A percentile compares a stretch with the other conserved stretches of the same genome.
phyloP scores from a whole-genome alignment of 2,329 filamentous ascomycete genomes.

The Verticillium isaacii region DNA sequence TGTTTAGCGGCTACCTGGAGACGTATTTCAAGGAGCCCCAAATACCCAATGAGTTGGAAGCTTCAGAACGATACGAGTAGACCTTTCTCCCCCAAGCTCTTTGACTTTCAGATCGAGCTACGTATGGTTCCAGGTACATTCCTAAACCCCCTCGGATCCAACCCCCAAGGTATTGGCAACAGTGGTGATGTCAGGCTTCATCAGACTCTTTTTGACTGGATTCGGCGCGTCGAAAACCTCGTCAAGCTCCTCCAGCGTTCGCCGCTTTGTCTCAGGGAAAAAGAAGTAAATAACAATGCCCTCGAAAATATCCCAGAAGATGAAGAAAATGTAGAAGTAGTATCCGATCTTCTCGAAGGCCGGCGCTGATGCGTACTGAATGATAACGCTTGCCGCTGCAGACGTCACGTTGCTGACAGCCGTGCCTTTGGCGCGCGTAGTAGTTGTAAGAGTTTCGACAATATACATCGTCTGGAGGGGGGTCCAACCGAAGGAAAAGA shows the following conservation, averaged over 20 bases:
- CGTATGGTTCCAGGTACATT: too few species aligned
- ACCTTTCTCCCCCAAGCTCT: too few species aligned
- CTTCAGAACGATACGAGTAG: too few species aligned
- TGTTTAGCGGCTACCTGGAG: too few species aligned
- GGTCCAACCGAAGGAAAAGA: conserved; percentile 47
- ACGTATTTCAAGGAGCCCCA: too few species aligned
- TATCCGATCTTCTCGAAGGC: conserved; percentile 37
- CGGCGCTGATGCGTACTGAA: conserved; percentile 39
- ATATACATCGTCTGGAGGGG: conserved; percentile 46
- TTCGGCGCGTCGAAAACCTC: conserved; percentile 41
- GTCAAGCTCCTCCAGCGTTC: conserved; percentile 47
- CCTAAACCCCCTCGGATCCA: too few species aligned
- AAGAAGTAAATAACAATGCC: conserved; percentile 41
- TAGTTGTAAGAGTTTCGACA: conserved; percentile 38
- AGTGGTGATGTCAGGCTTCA: conserved; percentile 22
- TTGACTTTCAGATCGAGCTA: too few species aligned
- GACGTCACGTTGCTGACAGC: conserved; percentile 36
- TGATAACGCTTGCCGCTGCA: conserved; percentile 29
- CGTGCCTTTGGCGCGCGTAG: conserved; percentile 39
- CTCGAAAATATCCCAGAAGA: conserved; percentile 40
- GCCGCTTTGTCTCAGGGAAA: conserved; percentile 39
- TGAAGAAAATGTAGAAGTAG: conserved; percentile 40
- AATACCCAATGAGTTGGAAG: too few species aligned
- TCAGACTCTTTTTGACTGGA: conserved; percentile 35
- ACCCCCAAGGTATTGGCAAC: neutral